Evolutionary conservation across 2,329 filamentous ascomycete genomes (phyloP), one percentile per base, ranked within the genome.

Genomic region (Monosporascus sp.): DNA sequence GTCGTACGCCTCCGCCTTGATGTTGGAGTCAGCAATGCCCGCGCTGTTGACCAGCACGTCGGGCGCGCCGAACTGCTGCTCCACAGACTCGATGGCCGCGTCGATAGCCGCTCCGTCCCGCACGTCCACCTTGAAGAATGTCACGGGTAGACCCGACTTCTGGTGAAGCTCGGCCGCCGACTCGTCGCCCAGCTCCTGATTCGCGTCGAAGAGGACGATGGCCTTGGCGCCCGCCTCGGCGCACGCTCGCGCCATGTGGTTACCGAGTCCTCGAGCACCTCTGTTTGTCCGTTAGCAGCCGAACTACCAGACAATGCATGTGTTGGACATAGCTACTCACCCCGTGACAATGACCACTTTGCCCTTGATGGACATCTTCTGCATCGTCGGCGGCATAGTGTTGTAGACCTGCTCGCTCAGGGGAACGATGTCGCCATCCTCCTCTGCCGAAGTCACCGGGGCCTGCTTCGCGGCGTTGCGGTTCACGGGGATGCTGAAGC

Each of bases 21-120:
- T 88, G 79, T 91, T 91, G 69, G 87, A 91, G 70, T 91, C 88
- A 59, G 88, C 88, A 59, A 92, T 90, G 67, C 88, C 88, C 46
- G 88, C 88, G 48, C 86, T 85, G 75, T 90, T 91, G 74, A 92
- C 80, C n/a, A 92, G 77, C 34, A 90, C 84, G 64, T 92, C 86
- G 14, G 89, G 82, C 11, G 80, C 76, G 51, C 88, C 88, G 62
- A 86, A 88, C 57, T 84, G 76, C 56, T 83, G 76, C 44, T 84
- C 81, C 41, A 89, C 82, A 54, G 83, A 79, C 58, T 83, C 77
- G 51, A 91, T 84, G 22, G 86, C 86, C 51, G 85, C 82, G 62
- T 85, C 81, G 70, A 91, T 87, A 59, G 84, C 86, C 44, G 77
- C 78, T 11, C 81, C 85, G 61, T 91, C 85, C 64, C 87, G 86